Evolutionary conservation across 768 basidiomycete genomes (phyloP).

Genomic region (Mycena chlorophos): DNA sequence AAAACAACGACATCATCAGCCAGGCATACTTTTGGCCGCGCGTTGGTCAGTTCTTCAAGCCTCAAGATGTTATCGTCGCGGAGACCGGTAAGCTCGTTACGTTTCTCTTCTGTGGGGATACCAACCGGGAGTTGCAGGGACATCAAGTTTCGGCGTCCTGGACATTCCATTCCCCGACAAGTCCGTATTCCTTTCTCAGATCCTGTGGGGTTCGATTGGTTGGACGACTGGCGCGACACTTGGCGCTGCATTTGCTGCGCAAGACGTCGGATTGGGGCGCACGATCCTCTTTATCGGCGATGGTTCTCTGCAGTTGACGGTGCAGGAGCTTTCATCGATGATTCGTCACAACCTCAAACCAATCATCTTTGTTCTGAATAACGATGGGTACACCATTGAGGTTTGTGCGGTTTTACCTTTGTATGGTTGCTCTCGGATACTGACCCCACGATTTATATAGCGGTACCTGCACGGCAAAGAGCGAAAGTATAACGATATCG

Average conservation of each 20-base stretch:
- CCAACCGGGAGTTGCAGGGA: conserved; percentile 41
- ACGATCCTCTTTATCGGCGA: conserved; percentile 87
- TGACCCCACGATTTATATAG: neutral
- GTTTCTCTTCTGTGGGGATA: neutral
- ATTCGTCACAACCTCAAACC: conserved; percentile 70
- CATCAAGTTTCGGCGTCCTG: conserved; percentile 82
- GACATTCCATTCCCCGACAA: conserved; percentile 78
- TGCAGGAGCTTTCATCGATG: conserved; percentile 87
- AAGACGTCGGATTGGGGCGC: conserved; percentile 59
- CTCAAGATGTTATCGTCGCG: conserved; percentile 75
- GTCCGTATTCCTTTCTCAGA: conserved; percentile 66
- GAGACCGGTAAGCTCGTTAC: conserved; percentile 66
- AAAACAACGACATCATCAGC: conserved; percentile 55
- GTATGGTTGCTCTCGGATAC: neutral
- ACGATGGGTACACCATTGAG: conserved; percentile 87
- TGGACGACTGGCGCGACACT: conserved; percentile 81
- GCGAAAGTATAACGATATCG: conserved; percentile 76
- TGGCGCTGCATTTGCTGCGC: conserved; percentile 79
- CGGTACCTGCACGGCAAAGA: conserved; percentile 41
- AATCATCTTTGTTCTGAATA: conserved; percentile 82
- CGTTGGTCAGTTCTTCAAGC: conserved; percentile 66
- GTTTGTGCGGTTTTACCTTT: conserved; percentile 41
- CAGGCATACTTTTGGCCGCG: conserved; percentile 88
- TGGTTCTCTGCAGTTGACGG: conserved; percentile 78
- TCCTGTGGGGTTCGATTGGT: conserved; percentile 92